Conservation (phyloP, 352 stramenopile species). For the Phytophthora cajani region DNA sequence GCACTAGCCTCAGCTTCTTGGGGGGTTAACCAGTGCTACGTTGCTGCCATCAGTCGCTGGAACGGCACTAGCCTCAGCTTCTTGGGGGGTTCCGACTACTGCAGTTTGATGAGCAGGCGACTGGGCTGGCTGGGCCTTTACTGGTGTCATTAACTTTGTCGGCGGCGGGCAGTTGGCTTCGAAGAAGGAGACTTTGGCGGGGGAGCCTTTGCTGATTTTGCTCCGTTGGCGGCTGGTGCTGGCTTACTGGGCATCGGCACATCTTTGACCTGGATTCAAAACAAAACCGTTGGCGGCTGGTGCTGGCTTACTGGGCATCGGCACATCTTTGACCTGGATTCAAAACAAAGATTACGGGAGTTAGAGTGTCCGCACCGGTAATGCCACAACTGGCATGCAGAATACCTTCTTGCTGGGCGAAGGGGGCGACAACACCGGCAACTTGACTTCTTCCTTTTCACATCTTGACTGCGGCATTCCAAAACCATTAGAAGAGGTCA, state of each 20-base stretch:
- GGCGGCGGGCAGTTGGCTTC: conserved; percentile 13
- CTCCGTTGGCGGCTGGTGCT: conserved; percentile 1
- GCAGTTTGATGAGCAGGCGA: background rate
- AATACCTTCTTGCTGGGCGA: conserved; percentile 46
- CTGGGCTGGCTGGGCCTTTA: conserved; percentile 16
- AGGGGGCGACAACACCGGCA: conserved; percentile 43
- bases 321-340: conserved; percentile 28
- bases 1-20: background rate
- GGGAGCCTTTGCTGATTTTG: conserved; percentile 12
- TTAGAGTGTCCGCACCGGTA: no score
- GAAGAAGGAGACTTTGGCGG: conserved; percentile 21
- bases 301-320: conserved; percentile 19
- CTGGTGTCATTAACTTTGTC: conserved; percentile 20
- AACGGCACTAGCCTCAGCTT: background rate
- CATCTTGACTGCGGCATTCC: conserved; percentile 16
- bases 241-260: conserved; percentile 22
- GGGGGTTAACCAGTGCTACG: background rate
- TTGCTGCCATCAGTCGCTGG: background rate
- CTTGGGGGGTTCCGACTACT: background rate
- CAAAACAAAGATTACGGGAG: background rate
- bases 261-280: conserved; percentile 28
- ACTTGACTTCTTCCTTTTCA: conserved; percentile 52
- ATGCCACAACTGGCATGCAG: background rate
- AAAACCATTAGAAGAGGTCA: background rate
- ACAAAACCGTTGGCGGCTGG: conserved; percentile 5